These are phyloP conservation scores for Plantago elongata DNA, from an alignment of 257 asterid genomes.

Conservation along the genomic window DNA sequence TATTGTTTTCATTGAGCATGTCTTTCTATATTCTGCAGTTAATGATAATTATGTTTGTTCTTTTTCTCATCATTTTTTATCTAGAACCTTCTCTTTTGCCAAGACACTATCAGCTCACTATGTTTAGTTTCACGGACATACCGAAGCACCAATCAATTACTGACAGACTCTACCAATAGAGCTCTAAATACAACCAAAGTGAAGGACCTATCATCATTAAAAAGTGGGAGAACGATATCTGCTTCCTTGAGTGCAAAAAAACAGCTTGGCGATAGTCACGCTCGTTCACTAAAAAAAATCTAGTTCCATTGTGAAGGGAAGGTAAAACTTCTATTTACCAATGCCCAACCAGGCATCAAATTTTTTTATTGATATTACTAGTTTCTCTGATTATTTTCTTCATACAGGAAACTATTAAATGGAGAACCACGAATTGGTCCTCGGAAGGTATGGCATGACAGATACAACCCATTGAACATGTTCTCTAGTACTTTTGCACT, in stretches of 20 bases:
- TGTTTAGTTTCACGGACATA: conserved; percentile 65
- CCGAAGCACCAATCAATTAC: conserved; percentile 45
- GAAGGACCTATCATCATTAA: conserved; percentile 37
- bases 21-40: conserved; percentile 3
- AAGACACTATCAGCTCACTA: conserved; percentile 57
- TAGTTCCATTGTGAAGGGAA: conserved; percentile 41
- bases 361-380: conserved; percentile 13
- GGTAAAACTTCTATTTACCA: conserved; percentile 38
- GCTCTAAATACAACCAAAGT: conserved; percentile 36
- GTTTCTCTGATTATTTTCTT: background rate
- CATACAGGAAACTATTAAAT: conserved; percentile 55
- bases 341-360: conserved; percentile 5
- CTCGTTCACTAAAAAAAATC: conserved; percentile 29
- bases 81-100: conserved; percentile 69
- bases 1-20: conserved; percentile 9
- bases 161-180: conserved; percentile 48
- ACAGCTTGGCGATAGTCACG: conserved; percentile 24
- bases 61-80: conserved; percentile 7
- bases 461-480: no score
- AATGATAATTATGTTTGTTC: background rate
- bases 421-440: conserved; percentile 23
- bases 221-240: conserved; percentile 29
- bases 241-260: conserved; percentile 46
- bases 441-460: background rate
- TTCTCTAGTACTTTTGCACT: no score